These are phyloP conservation scores for Rubia occidens DNA, from an alignment of 305 asterid genomes.

Conservation along the genomic window DNA sequence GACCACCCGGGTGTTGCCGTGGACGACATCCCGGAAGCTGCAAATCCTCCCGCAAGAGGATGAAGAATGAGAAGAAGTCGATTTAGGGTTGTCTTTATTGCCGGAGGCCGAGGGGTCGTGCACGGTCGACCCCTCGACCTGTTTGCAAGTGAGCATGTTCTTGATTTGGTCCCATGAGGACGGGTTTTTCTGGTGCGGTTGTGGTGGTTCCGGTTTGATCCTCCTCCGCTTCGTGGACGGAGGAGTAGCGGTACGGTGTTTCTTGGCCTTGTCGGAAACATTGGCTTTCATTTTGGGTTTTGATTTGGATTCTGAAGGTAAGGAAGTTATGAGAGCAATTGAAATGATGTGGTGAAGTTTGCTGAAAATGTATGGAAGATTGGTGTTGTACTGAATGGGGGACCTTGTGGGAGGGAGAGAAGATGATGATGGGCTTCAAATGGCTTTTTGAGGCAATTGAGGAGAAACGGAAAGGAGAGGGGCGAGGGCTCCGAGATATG, in stretches of 20 bases:
- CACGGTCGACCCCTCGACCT: slow-evolving; percentile 42
- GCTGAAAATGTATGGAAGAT: slow-evolving; percentile 18
- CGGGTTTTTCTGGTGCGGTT: slow-evolving; percentile 20
- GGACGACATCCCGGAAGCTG: slow-evolving; percentile 46
- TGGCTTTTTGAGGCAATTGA: slow-evolving; percentile 16
- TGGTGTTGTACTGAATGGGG: slow-evolving; percentile 12
- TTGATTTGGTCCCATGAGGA: slow-evolving; percentile 89
- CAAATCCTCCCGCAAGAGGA: slow-evolving; percentile 33
- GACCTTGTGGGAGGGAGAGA: slow-evolving; percentile 31
- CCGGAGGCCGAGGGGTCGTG: slow-evolving; percentile 50
- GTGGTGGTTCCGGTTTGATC: slow-evolving; percentile 20
- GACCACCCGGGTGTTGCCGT: slow-evolving; percentile 52
- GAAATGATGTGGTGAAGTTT: slow-evolving; percentile 26
- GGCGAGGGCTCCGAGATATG: neutral
- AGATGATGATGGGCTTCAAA: slow-evolving; percentile 26
- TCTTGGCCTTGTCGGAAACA: slow-evolving; percentile 18
- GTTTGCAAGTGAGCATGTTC: slow-evolving; percentile 68
- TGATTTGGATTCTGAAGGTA: slow-evolving; percentile 22
- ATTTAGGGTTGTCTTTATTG: slow-evolving; percentile 1
- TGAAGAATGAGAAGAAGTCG: slow-evolving; percentile 49
- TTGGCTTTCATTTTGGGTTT: neutral
- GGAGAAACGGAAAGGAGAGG: slow-evolving; percentile 5
- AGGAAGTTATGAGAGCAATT: slow-evolving; percentile 57
- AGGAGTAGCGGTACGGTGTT: slow-evolving; percentile 13
- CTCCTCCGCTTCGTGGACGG: slow-evolving; percentile 30